phyloP scores from a whole-genome alignment of 106 monocot genomes.

The Vanilla planifolia region DNA sequence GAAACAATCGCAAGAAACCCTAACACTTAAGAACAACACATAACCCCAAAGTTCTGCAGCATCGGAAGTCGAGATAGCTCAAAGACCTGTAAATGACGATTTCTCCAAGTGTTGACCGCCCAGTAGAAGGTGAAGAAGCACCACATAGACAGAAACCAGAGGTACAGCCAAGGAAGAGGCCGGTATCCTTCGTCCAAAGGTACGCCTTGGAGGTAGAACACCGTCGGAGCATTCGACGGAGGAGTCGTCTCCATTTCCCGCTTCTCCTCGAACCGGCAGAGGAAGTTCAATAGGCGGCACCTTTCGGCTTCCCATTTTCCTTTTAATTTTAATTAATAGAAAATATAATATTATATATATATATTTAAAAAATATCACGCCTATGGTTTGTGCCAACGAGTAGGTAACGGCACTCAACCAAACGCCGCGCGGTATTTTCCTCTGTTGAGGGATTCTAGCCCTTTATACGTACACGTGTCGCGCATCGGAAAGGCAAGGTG shows the following conservation, averaged over 20 bases:
- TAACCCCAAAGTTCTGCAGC: not conserved
- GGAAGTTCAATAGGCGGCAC: too few relatives aligned
- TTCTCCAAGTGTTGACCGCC: slow-evolving; percentile 53
- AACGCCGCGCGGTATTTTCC: too few relatives aligned
- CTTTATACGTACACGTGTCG: too few relatives aligned
- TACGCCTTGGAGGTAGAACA: slow-evolving; percentile 5
- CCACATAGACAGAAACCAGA: slow-evolving; percentile 61
- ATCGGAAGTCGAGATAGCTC: not conserved
- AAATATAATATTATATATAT: too few relatives aligned
- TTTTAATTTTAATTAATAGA: too few relatives aligned
- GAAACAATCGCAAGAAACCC: slow-evolving; percentile 1
- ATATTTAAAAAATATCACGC: too few relatives aligned
- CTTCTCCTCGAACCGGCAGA: not conserved
- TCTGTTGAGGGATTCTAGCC: too few relatives aligned
- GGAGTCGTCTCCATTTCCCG: slow-evolving; percentile 21
- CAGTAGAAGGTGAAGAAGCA: slow-evolving; percentile 49
- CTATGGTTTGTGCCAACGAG: too few relatives aligned
- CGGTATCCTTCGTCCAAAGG: slow-evolving; percentile 42
- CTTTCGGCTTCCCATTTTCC: too few relatives aligned
- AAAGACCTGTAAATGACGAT: slow-evolving; percentile 66
- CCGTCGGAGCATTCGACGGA: slow-evolving; percentile 1
- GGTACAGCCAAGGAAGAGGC: slow-evolving; percentile 57
- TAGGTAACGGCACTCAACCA: too few relatives aligned
- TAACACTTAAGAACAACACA: not conserved
- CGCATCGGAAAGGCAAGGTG: too few relatives aligned